Evolutionary conservation across 176 grass and related monocot species (phyloP).

Genomic region (Aechmea fasciata): DNA sequence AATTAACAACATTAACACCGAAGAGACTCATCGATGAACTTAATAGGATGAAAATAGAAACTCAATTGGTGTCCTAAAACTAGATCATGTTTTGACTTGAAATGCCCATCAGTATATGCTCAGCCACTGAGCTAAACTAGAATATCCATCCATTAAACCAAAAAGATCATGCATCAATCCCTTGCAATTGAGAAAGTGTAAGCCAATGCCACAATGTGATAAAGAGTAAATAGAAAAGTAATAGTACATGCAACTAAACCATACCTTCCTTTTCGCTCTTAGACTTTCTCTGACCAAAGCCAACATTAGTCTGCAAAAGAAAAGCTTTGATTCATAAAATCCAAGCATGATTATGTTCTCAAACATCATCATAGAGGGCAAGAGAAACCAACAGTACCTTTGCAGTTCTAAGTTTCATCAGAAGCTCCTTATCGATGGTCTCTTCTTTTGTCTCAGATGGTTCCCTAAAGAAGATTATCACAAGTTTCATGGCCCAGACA

Average conservation of each 20-base stretch:
- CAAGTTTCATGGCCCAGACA: neutral
- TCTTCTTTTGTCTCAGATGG: constrained; percentile 14
- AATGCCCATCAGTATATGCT: no score
- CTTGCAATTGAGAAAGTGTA: neutral
- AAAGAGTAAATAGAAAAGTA: neutral
- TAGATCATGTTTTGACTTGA: no score
- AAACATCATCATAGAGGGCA: neutral
- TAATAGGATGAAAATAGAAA: no score
- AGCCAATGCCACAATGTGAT: neutral
- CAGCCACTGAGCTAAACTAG: no score
- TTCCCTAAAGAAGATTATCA: constrained; percentile 4
- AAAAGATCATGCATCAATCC: neutral
- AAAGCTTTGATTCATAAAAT: neutral
- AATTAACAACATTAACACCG: no score
- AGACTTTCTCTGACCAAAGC: neutral
- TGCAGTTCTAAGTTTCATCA: constrained; percentile 9
- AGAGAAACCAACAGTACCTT: constrained; percentile 7
- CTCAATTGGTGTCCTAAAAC: no score
- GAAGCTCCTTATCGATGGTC: constrained; percentile 12
- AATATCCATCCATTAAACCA: no score
- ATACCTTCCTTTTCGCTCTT: constrained; percentile 17
- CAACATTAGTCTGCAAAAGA: constrained; percentile 9
- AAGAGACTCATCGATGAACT: no score
- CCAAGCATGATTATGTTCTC: neutral
- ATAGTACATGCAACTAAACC: neutral